Conservation (phyloP, 495 filamentous ascomycete species). For the Peziza echinospora region DNA sequence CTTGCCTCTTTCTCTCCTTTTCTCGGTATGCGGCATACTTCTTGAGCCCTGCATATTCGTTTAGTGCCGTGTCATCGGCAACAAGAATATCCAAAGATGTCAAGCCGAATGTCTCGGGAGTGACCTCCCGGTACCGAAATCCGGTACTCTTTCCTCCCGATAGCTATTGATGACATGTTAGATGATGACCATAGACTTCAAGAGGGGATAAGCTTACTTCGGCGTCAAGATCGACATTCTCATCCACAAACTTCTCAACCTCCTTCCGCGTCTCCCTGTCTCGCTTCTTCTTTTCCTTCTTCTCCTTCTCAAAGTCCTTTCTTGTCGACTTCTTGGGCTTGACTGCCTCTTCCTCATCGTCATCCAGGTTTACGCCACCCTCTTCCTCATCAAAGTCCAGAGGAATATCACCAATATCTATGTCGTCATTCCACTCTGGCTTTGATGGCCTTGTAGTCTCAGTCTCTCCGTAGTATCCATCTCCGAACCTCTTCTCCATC, state of each 20-base stretch:
- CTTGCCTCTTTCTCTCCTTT: constrained; percentile 62
- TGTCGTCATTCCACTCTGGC: constrained; percentile 76
- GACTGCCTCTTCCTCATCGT: constrained; percentile 19
- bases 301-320: constrained; percentile 41
- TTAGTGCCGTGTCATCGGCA: constrained; percentile 64
- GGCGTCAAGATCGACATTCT: constrained; percentile 50
- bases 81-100: constrained; percentile 79
- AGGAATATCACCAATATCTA: constrained; percentile 80
- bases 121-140: constrained; percentile 89
- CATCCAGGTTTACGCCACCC: constrained; percentile 23
- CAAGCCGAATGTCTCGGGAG: constrained; percentile 70
- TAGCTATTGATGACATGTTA: constrained; percentile 1
- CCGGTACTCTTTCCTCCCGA: constrained; percentile 10
- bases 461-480: constrained; percentile 60
- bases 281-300: constrained; percentile 46
- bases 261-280: constrained; percentile 57
- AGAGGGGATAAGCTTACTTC: constrained; percentile 29
- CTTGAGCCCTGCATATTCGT: constrained; percentile 81
- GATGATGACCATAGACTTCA: not conserved
- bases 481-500: constrained; percentile 69
- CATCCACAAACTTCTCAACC: constrained; percentile 72
- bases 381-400: constrained; percentile 58
- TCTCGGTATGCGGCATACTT: constrained; percentile 82
- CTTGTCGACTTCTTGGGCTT: constrained; percentile 38
- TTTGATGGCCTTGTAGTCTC: constrained; percentile 46